These are phyloP conservation scores for Kondoa subrosea DNA, from an alignment of 768 basidiomycete genomes.

Conservation along the genomic window DNA sequence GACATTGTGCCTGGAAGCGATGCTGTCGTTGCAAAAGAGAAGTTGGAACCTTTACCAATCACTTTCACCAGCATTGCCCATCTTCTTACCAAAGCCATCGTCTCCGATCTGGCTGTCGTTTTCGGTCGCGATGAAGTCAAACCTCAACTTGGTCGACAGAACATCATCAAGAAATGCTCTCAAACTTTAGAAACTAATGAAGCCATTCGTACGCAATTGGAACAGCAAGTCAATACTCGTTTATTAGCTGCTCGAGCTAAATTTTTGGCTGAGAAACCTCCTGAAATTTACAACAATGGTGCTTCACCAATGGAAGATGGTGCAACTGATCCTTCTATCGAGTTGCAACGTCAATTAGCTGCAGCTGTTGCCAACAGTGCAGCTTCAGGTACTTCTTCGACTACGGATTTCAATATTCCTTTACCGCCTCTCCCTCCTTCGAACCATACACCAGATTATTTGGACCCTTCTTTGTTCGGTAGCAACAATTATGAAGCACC, in stretches of 20 bases:
- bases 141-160: not conserved
- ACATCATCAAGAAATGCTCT: not conserved
- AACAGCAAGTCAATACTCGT: not conserved
- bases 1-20: not conserved
- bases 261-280: not conserved
- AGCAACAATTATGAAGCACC: no score
- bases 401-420: no score
- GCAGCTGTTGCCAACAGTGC: no score
- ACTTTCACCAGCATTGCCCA: not conserved
- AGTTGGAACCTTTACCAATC: no score
- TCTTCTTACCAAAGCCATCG: not conserved
- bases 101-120: not conserved
- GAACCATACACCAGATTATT: not conserved
- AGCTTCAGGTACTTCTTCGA: no score
- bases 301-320: not conserved
- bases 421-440: no score
- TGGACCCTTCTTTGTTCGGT: not conserved
- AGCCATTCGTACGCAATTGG: not conserved
- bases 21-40: no score
- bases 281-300: not conserved
- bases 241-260: not conserved
- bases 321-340: not conserved
- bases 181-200: not conserved
- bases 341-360: no score
- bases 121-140: not conserved